phyloP scores from a whole-genome alignment of 1,139 yeast species.

The Debaryomycetaceae sp. region DNA sequence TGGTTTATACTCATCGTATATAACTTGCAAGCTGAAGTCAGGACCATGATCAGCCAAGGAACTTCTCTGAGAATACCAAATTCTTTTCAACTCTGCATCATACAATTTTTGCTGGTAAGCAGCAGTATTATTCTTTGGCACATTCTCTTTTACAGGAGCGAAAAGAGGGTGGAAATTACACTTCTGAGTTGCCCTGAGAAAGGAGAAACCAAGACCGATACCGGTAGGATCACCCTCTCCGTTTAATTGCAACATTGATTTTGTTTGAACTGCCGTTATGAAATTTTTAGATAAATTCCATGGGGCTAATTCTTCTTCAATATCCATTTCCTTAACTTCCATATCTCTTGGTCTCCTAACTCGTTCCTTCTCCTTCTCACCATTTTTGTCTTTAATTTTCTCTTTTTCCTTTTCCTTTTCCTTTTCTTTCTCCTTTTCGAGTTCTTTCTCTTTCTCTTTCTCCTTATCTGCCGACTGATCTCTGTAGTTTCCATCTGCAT shows the following conservation, averaged over 20 bases:
- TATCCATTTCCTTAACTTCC: slow-evolving; percentile 40
- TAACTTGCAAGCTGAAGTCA: slow-evolving; percentile 24
- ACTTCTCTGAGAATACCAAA: slow-evolving; percentile 85
- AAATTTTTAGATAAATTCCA: slow-evolving; percentile 93
- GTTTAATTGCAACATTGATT: slow-evolving; percentile 92
- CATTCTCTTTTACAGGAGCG: slow-evolving; percentile 43
- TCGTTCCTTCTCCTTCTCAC: slow-evolving; percentile 19
- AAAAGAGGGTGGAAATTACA: slow-evolving; percentile 80
- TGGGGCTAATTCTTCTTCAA: slow-evolving; percentile 86
- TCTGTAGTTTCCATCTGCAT: slow-evolving; percentile 32
- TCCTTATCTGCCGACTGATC: slow-evolving; percentile 27
- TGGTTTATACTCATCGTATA: slow-evolving; percentile 42
- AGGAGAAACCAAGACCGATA: slow-evolving; percentile 86
- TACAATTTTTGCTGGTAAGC: slow-evolving; percentile 90
- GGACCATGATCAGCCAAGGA: slow-evolving; percentile 48
- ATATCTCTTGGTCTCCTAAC: slow-evolving; percentile 23
- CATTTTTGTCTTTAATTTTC: slow-evolving; percentile 21
- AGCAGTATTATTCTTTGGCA: slow-evolving; percentile 47
- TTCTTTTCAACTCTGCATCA: slow-evolving; percentile 83
- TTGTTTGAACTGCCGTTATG: slow-evolving; percentile 90
- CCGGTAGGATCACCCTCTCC: slow-evolving; percentile 99
- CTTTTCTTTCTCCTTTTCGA: slow-evolving; percentile 20
- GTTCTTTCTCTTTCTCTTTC: slow-evolving; percentile 12
- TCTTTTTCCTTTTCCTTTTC: slow-evolving; percentile 18
- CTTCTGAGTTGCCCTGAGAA: slow-evolving; percentile 88